Conservation (phyloP, 768 basidiomycete genomes). For the Boletus eberwhitei region DNA sequence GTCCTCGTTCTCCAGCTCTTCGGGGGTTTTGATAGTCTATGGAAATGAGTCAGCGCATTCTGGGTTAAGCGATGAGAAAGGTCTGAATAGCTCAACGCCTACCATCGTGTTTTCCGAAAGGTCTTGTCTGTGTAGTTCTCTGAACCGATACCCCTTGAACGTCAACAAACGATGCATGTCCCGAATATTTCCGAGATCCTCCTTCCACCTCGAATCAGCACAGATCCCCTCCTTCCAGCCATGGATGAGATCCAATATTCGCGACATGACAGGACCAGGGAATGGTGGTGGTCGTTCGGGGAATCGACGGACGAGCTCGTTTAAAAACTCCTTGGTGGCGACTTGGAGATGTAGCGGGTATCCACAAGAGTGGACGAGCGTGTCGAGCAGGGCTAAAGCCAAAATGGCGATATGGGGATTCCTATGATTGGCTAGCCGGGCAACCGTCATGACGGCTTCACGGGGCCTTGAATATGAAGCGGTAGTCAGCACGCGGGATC, state of each 20-base stretch:
- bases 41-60: not conserved
- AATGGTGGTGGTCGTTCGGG: constrained; percentile 96
- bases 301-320: constrained; percentile 96
- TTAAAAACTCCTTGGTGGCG: constrained; percentile 95
- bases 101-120: constrained; percentile 23
- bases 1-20: constrained; percentile 95
- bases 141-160: constrained; percentile 89
- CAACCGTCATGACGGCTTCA: constrained; percentile 84
- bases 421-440: constrained; percentile 84
- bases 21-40: constrained; percentile 89
- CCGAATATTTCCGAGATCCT: constrained; percentile 93
- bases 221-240: constrained; percentile 96
- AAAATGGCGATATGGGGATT: constrained; percentile 90
- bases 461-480: constrained; percentile 57
- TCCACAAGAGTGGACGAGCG: constrained; percentile 92
- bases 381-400: constrained; percentile 82
- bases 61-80: not conserved
- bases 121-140: constrained; percentile 40
- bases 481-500: not conserved
- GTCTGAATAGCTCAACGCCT: not conserved
- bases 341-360: constrained; percentile 98
- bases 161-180: constrained; percentile 95
- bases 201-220: constrained; percentile 84
- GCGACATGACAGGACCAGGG: constrained; percentile 91
- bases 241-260: constrained; percentile 89